Base-by-base conservation (phyloP, 805 yeast genomes). In the Saturnispora ahearnii region DNA sequence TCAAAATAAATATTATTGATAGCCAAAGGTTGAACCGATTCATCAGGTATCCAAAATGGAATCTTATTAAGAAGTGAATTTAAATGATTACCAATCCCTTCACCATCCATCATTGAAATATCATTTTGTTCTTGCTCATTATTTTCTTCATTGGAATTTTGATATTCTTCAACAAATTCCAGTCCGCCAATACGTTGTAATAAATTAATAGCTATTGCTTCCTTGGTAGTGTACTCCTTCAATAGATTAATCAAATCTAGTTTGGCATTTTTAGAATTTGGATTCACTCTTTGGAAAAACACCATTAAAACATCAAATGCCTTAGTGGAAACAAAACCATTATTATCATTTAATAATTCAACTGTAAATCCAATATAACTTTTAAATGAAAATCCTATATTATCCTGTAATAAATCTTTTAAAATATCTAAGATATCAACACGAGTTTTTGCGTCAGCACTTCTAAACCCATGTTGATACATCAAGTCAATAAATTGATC, bases 381-480 rank as follows among this genome's bases (percentile, higher is more conserved):
- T 44, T 60, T 56, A 50, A 72, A 70, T 12, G 54, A 49, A 30
- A 54, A 53, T 2, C 62, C 57, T 52, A 70, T 68, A 30, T 62
- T 67, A 4, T 61, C 62, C 58, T 13, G 68, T 68, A 12, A 69
- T 67, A 13, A 78, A 61, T 44, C 72, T 72, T 44, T 67, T 3
- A 80, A 57, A 70, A 79, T 71, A 9, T 59, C 60, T 24, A 79
- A 65, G 1, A 75, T 61, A 56, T 76, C 80, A 4, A 67, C 61
- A 36, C 73, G 68, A 5, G 78, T 62, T 21, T 53, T 57, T 4
- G 63, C 53, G 52, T 70, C 71, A 9, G 67, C 55, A 56, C 70
- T 71, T 13, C 63, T 63, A 33, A 79, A 63, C 0, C 77, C 81
- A 7, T 64, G 56, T 1, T 73, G 75, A 24, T 64, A 63, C n/a